Evolutionary conservation across 2,329 filamentous ascomycete species (phyloP), one percentile per base, ranked within the genome.

Genomic region (Clonostachys byssicola): DNA sequence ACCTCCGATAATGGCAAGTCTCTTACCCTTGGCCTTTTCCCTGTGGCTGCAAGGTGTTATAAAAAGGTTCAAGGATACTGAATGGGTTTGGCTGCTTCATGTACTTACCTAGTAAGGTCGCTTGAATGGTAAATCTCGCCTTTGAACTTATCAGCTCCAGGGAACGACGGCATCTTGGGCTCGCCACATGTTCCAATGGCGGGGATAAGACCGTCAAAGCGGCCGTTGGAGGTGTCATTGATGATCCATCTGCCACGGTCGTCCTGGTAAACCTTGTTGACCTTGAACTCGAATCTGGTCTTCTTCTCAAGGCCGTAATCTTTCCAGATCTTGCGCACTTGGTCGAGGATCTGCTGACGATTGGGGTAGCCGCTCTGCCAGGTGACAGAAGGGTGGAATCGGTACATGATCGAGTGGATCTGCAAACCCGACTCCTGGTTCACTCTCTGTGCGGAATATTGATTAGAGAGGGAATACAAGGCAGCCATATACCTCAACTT

Each of bases 351-450:
- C 63, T 92, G 82, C 52, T 85, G 71, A 44, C 88, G 83, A 51
- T 85, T 77, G 1, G 90, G 90, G 58, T 95, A 95, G n/a, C 88
- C 88, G 33, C 75, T 71, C 34, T 79, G 72, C 83, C 88, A 95
- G 51, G 79, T 74, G 2, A 95, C 81, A 0, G 86, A 87, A 0
- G 90, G 90, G 54, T 92, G 88, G 62, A 95, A 95, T 18, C 89
- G 81, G 64, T 92, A 95, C 89, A 94, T 94, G 49, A 92, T 64
- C 17, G 84, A 89, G 62, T 95, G 88, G 18, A 95, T 92, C 59
- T 94, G 89, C 1, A 95, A 76, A 14, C 87, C 82, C 0, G 88
- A 92, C 0, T 88, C 92, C 45, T 87, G 88, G 68, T 94, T 92
- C 39, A 94, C 88, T 64, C 79, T 78, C 83, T 89, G 49, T 0